These are phyloP conservation scores for Eucalyptus brandiana DNA, from an alignment of 345 rosid genomes.

Conservation along the genomic window DNA sequence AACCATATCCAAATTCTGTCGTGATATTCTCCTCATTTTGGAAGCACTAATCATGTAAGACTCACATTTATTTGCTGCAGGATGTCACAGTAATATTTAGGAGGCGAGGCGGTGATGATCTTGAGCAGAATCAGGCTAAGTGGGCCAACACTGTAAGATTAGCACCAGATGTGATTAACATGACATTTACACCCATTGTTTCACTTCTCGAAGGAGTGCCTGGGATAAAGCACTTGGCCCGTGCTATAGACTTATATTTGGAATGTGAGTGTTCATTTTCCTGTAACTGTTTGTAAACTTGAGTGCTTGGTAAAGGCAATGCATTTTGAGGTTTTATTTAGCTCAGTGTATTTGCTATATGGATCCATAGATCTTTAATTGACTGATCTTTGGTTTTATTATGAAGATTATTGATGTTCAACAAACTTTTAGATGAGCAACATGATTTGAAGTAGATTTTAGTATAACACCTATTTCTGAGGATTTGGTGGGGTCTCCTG, in stretches of 20 bases:
- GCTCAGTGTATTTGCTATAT: neutral
- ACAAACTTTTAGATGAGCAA: neutral
- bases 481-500: neutral
- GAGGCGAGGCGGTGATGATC: slow-evolving; percentile 99
- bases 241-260: slow-evolving; percentile 82
- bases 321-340: neutral
- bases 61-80: slow-evolving; percentile 48
- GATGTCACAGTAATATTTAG: slow-evolving; percentile 95
- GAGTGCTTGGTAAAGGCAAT: neutral
- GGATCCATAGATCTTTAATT: neutral
- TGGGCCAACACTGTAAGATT: slow-evolving; percentile 74
- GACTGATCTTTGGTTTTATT: neutral
- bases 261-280: slow-evolving; percentile 56
- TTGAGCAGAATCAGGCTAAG: slow-evolving; percentile 85
- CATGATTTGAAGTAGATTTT: neutral
- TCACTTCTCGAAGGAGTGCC: slow-evolving; percentile 87
- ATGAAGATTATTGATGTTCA: neutral
- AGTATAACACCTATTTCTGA: neutral
- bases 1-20: neutral
- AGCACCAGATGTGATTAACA: slow-evolving; percentile 90
- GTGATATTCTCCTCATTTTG: neutral
- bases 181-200: slow-evolving; percentile 81
- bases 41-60: neutral
- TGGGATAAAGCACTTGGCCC: slow-evolving; percentile 72
- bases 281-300: neutral